Evolutionary conservation across 1,284 basidiomycete genomes (phyloP), one percentile per base, ranked within the genome.

Genomic region (Fomitopsis betulina): DNA sequence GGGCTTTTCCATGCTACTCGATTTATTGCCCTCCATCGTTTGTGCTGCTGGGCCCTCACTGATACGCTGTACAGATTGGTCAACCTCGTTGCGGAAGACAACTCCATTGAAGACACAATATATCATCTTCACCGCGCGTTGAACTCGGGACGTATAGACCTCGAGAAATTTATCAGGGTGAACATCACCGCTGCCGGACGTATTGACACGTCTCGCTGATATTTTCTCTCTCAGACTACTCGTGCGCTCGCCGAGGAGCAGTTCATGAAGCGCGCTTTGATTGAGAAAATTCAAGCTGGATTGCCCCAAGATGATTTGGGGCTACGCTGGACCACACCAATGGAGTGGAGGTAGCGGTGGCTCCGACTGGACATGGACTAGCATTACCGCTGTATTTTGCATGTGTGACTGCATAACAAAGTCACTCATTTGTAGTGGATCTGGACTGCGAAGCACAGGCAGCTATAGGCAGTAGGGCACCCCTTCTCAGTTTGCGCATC

Each of bases 31-130:
- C 50, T 54, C 54, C 35, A 37, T 37, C 42, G 17, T 19, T 43
- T 15, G 25, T 59, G 45, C 30, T 53, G 33, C 53, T 30, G n/a
- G n/a, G n/a, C n/a, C n/a, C n/a, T 27, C 49, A 23, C 49, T 60
- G 42, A 33, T 56, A 42, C 21, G 38, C 54, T 50, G 52, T 55
- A n/a, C 69, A 98, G 96, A 73, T 78, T 99, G 25, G 86, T 98
- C 63, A 93, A 97, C 70, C 80, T 99, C 23, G 89, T 98, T 7
- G 95, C 97, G n/a, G 97, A 99, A 72, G 97, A 99, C 73, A 95
- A 96, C 66, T 95, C 96, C 0, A 94, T 99, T 67, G 95, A 98
- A 73, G 97, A 99, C 73, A 96, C 96, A 27, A 90, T 98, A 60
- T 99, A 98, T 75, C 96, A 99, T 71, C 83, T 99, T 54, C 94